Percentiles rank a stretch among this genome's conserved stretches.
Evolutionary conservation across 306 rosid genomes (phyloP).

Genomic region (Potentilla sterilis): DNA sequence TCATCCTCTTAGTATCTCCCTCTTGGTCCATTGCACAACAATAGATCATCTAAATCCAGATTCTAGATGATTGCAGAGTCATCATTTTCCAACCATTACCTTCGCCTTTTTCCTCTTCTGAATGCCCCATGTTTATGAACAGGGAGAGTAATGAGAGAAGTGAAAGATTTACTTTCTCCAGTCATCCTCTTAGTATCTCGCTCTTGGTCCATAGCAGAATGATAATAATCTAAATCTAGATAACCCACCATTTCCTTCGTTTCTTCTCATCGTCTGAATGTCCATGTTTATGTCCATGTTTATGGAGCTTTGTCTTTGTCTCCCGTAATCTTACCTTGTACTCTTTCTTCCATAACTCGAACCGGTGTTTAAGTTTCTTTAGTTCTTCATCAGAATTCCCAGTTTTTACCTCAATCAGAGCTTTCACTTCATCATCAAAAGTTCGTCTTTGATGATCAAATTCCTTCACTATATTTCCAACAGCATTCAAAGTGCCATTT

Average conservation of each 20-base stretch:
- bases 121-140: slow-evolving; percentile 37
- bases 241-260: slow-evolving; percentile 84
- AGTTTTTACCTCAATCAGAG: slow-evolving; percentile 48
- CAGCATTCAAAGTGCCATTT: slow-evolving; percentile 48
- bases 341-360: slow-evolving; percentile 88
- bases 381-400: slow-evolving; percentile 62
- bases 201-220: slow-evolving; percentile 9
- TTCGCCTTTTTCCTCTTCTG: slow-evolving; percentile 56
- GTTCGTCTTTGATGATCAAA: slow-evolving; percentile 63
- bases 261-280: slow-evolving; percentile 50
- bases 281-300: slow-evolving; percentile 41
- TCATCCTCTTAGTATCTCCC: slow-evolving; percentile 25
- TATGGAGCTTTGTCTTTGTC: slow-evolving; percentile 54
- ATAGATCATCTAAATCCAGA: slow-evolving; percentile 15
- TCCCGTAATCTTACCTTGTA: slow-evolving; percentile 67
- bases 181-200: slow-evolving; percentile 24
- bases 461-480: slow-evolving; percentile 62
- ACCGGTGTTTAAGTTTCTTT: slow-evolving; percentile 55
- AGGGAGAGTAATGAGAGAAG: slow-evolving; percentile 22
- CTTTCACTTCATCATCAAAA: slow-evolving; percentile 71
- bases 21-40: slow-evolving; percentile 5
- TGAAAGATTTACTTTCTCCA: slow-evolving; percentile 23
- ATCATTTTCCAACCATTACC: slow-evolving; percentile 79
- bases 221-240: slow-evolving; percentile 15
- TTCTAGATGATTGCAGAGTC: slow-evolving; percentile 42